Evolutionary conservation across 2,329 filamentous ascomycete genomes (phyloP).

Genomic region (Colletotrichum aenigma): DNA sequence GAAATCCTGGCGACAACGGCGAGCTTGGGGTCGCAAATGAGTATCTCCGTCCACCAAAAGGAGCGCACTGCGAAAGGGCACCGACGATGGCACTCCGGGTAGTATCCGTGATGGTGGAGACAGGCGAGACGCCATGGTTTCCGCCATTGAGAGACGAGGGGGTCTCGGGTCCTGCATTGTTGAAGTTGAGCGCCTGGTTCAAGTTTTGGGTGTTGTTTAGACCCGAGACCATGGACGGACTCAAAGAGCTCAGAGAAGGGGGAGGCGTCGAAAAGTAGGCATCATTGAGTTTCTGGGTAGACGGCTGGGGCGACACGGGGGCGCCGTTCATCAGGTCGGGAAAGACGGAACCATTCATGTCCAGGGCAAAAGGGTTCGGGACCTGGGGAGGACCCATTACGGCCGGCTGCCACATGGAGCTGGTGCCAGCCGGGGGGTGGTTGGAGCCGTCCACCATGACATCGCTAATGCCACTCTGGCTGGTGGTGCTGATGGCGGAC

Average conservation of each 20-base stretch:
- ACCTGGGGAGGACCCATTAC: conserved; percentile 73
- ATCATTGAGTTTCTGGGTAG: conserved; percentile 74
- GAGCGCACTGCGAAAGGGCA: conserved; percentile 61
- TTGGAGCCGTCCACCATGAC: conserved; percentile 85
- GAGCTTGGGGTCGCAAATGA: conserved; percentile 61
- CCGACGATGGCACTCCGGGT: conserved; percentile 66
- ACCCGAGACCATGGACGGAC: conserved; percentile 72
- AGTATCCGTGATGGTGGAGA: conserved; percentile 69
- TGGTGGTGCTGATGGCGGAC: conserved; percentile 93
- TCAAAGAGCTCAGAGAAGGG: conserved; percentile 74
- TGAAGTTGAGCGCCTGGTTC: conserved; percentile 67
- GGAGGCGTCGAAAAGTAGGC: conserved; percentile 81
- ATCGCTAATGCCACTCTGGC: conserved; percentile 89
- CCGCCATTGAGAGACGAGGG: conserved; percentile 74
- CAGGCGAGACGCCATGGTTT: conserved; percentile 60
- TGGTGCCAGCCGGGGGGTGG: conserved; percentile 58
- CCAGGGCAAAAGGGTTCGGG: conserved; percentile 74
- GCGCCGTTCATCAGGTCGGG: conserved; percentile 75
- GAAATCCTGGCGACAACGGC: conserved; percentile 57
- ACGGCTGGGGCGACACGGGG: conserved; percentile 78
- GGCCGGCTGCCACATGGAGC: conserved; percentile 72
- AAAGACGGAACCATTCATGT: conserved; percentile 76
- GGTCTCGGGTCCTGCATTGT: conserved; percentile 69
- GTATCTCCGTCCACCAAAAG: conserved; percentile 67
- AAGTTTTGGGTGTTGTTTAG: conserved; percentile 60